A percentile compares a stretch with the other conserved stretches of the same genome.
Conservation (phyloP, 169 alveolate species). For the Babesia ovata region DNA sequence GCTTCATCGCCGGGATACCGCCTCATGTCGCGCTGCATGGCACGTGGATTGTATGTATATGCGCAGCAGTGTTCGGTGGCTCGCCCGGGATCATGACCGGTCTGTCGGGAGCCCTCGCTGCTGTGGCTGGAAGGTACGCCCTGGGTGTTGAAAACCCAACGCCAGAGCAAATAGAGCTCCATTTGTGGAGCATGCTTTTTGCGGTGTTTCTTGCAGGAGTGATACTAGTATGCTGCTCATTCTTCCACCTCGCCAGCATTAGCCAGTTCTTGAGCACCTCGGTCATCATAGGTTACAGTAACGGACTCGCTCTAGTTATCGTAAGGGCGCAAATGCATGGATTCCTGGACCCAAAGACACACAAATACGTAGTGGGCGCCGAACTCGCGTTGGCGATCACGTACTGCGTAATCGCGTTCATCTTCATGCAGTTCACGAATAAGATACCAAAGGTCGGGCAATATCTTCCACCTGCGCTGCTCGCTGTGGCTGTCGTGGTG, state of each 20-base stretch:
- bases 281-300: slow-evolving; percentile 81
- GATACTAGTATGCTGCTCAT: slow-evolving; percentile 71
- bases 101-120: slow-evolving; percentile 77
- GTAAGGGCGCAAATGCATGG: slow-evolving; percentile 80
- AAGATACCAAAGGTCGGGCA: slow-evolving; percentile 63
- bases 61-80: slow-evolving; percentile 80
- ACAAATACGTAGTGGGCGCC: slow-evolving; percentile 69
- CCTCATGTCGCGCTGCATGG: slow-evolving; percentile 81
- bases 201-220: slow-evolving; percentile 72
- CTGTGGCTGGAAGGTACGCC: slow-evolving; percentile 73
- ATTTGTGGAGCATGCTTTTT: slow-evolving; percentile 44
- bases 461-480: slow-evolving; percentile 74
- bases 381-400: slow-evolving; percentile 39
- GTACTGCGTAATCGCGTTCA: slow-evolving; percentile 60
- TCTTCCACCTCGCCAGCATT: slow-evolving; percentile 75
- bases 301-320: slow-evolving; percentile 79
- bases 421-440: slow-evolving; percentile 46
- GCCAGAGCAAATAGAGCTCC: slow-evolving; percentile 13
- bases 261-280: slow-evolving; percentile 80
- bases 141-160: slow-evolving; percentile 7
- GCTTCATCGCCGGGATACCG: slow-evolving; percentile 81
- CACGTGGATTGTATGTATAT: slow-evolving; percentile 76
- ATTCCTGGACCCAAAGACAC: slow-evolving; percentile 72
- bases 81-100: slow-evolving; percentile 82
- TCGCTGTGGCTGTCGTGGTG: slow-evolving; percentile 72